phyloP scores from a whole-genome alignment of 148 eudicot genomes.

The Vaccinium darrowii region DNA sequence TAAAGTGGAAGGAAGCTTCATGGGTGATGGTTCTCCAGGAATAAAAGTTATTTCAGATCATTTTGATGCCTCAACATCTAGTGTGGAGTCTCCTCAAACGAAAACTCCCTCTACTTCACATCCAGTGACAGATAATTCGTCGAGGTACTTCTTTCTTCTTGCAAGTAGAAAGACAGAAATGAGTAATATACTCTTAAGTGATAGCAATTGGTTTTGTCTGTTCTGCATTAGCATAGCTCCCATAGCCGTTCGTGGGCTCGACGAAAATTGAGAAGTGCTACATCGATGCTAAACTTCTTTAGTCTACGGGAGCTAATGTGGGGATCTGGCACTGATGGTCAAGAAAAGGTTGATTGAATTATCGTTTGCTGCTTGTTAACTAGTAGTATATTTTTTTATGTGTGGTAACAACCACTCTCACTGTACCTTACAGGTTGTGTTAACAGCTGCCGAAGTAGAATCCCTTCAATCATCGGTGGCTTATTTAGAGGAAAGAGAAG shows the following conservation, averaged over 20 bases:
- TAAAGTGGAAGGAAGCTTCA: conserved; percentile 32
- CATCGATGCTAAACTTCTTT: conserved; percentile 75
- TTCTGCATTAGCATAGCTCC: conserved; percentile 41
- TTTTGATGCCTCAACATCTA: conserved; percentile 53
- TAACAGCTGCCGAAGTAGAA: conserved; percentile 75
- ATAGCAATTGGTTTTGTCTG: conserved; percentile 26
- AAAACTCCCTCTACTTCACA: conserved; percentile 32
- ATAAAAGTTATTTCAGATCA: conserved; percentile 66
- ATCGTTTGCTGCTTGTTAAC: background rate
- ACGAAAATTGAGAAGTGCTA: conserved; percentile 52
- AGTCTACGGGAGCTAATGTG: conserved; percentile 60
- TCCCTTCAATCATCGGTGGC: conserved; percentile 77
- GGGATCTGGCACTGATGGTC: conserved; percentile 55
- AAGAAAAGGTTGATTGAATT: conserved; percentile 62
- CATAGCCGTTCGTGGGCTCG: conserved; percentile 35
- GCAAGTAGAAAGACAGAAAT: background rate
- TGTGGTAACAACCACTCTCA: background rate
- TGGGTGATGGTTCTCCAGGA: conserved; percentile 80
- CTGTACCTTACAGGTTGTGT: conserved; percentile 49
- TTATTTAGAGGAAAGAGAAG: conserved; percentile 77
- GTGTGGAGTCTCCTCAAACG: conserved; percentile 23
- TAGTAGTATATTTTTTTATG: conserved; percentile 1
- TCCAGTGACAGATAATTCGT: conserved; percentile 25
- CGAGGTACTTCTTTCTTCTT: conserved; percentile 42
- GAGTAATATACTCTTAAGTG: conserved; percentile 5